phyloP scores from a whole-genome alignment of 1,284 basidiomycete species.

The Malassezia dermatis region DNA sequence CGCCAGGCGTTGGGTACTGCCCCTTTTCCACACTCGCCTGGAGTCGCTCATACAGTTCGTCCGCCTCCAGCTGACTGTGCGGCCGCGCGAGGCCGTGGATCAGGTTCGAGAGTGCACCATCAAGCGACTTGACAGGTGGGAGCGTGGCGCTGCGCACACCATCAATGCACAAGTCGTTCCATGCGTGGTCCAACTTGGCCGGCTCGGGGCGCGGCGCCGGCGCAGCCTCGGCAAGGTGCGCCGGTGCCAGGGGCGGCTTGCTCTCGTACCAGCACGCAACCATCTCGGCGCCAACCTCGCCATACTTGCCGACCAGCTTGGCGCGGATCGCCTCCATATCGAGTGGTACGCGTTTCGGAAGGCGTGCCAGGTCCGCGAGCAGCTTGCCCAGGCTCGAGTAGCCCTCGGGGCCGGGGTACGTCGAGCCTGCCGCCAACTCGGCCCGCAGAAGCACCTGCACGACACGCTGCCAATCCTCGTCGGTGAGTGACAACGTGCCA shows the following conservation, averaged over 20 bases:
- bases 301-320: constrained; percentile 7
- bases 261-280: constrained; percentile 3
- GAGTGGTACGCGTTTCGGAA: not conserved
- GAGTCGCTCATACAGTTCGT: constrained; percentile 1
- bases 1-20: constrained; percentile 18
- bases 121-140: constrained; percentile 4
- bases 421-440: not conserved
- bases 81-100: constrained; percentile 7
- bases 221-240: not conserved
- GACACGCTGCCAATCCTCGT: constrained; percentile 5
- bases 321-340: not conserved
- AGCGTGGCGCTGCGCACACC: not conserved
- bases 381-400: constrained; percentile 13
- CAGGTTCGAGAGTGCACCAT: not conserved
- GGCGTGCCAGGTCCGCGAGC: constrained; percentile 4
- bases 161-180: not conserved
- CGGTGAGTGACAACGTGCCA: not conserved
- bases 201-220: not conserved
- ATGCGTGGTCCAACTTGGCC: not conserved
- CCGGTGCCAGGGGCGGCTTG: not conserved
- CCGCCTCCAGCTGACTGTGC: constrained; percentile 16
- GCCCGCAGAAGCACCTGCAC: not conserved
- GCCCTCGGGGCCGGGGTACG: not conserved
- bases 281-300: not conserved
- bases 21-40: not conserved